Evolutionary conservation across 257 asterid species (phyloP).

Genomic region (Paulownia fortunei): DNA sequence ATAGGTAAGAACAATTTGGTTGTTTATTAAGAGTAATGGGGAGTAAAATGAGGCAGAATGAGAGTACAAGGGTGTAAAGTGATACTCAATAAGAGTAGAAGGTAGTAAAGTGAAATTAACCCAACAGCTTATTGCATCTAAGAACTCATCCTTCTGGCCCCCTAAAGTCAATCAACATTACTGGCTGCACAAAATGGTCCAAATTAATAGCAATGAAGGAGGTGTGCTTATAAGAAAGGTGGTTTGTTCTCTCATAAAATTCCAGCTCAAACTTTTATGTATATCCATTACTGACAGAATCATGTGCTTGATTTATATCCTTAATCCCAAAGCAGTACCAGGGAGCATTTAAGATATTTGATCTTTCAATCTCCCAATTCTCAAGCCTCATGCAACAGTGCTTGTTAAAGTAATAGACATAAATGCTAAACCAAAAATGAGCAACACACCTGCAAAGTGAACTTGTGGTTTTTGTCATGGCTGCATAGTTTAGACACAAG

Average conservation of each 20-base stretch:
- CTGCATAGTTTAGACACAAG: constrained; percentile 89
- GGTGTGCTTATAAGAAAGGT: not conserved
- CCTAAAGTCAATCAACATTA: not conserved
- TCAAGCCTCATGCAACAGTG: not conserved
- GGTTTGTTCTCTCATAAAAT: not conserved
- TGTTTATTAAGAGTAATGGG: too few species aligned
- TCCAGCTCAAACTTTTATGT: not conserved
- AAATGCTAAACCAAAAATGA: constrained; percentile 8
- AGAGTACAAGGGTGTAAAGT: too few species aligned
- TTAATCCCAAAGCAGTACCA: too few species aligned
- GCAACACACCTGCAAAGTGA: constrained; percentile 80
- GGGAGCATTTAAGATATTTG: not conserved
- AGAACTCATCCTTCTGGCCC: too few species aligned
- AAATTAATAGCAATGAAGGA: not conserved
- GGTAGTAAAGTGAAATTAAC: too few species aligned
- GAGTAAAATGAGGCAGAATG: too few species aligned
- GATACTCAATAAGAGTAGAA: too few species aligned
- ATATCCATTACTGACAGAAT: too few species aligned
- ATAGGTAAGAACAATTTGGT: too few species aligned
- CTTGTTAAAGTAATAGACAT: not conserved
- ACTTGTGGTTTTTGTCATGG: constrained; percentile 90
- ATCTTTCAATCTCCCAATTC: not conserved
- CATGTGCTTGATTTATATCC: too few species aligned
- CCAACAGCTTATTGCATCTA: too few species aligned
- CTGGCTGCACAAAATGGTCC: not conserved